phyloP scores from a whole-genome alignment of 352 stramenopile genomes.

The Globisporangium viniferum region DNA sequence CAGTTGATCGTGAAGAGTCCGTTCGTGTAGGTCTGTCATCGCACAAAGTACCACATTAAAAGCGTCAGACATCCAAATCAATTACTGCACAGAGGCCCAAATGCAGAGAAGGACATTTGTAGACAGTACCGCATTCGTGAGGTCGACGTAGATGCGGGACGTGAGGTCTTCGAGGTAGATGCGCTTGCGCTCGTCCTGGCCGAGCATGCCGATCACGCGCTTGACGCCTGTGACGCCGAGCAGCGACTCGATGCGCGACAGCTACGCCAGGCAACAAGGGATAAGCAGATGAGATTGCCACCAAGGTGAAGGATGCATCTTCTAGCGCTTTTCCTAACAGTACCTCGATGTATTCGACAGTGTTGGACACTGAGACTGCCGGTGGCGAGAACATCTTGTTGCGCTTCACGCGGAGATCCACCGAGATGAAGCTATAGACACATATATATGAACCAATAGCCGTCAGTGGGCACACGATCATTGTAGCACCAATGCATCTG shows the following conservation, averaged over 20 bases:
- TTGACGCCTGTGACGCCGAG: conserved; percentile 71
- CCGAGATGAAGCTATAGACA: conserved; percentile 42
- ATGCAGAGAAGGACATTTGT: neutral
- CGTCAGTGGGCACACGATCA: neutral
- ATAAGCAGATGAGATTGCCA: too few species aligned
- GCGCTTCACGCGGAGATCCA: conserved; percentile 74
- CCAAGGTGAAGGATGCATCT: too few species aligned
- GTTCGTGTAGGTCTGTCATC: conserved; percentile 64
- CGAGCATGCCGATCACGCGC: conserved; percentile 83
- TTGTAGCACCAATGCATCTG: neutral
- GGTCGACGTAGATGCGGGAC: conserved; percentile 75
- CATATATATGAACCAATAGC: neutral
- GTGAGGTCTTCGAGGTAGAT: conserved; percentile 84
- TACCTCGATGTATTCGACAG: conserved; percentile 71
- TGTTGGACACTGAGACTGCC: conserved; percentile 47
- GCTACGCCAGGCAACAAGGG: conserved; percentile 21
- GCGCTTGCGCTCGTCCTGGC: conserved; percentile 74
- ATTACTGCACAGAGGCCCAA: neutral
- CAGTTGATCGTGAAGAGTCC: conserved; percentile 92
- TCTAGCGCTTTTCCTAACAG: neutral
- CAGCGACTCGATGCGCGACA: conserved; percentile 88
- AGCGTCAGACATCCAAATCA: neutral
- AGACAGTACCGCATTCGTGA: conserved; percentile 48
- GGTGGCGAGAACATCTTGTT: conserved; percentile 82
- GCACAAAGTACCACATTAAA: neutral